Evolutionary conservation across 2,329 filamentous ascomycete genomes (phyloP).

Genomic region (Hortaea sp.): DNA sequence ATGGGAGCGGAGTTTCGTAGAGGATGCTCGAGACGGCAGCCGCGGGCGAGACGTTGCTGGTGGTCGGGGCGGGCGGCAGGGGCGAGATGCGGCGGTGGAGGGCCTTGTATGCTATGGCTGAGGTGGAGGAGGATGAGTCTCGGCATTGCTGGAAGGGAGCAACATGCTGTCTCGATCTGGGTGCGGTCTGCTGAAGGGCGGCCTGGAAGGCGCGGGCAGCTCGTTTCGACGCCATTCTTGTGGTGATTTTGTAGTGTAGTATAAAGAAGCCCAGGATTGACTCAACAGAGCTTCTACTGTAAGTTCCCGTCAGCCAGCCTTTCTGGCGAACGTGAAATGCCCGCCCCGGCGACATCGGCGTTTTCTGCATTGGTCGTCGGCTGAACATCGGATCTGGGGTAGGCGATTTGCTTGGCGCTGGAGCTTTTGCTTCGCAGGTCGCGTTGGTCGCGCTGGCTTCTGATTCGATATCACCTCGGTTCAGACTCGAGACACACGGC

Average conservation of each 20-base stretch:
- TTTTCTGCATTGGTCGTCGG: neutral
- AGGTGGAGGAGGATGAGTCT: slow-evolving; percentile 59
- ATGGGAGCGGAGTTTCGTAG: slow-evolving; percentile 89
- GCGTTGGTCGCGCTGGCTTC: neutral
- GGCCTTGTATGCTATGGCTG: slow-evolving; percentile 93
- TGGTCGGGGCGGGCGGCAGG: slow-evolving; percentile 63
- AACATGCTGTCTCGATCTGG: slow-evolving; percentile 13
- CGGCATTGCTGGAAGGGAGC: slow-evolving; percentile 6
- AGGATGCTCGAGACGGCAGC: slow-evolving; percentile 96
- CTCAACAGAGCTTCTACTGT: too few relatives aligned
- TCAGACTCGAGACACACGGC: neutral
- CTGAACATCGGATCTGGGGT: neutral
- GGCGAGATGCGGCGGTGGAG: slow-evolving; percentile 83
- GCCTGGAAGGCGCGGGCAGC: slow-evolving; percentile 16
- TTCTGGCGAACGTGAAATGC: too few relatives aligned
- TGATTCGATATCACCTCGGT: neutral
- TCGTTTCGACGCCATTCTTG: slow-evolving; percentile 19
- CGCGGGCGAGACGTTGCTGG: slow-evolving; percentile 70
- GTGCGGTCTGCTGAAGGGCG: slow-evolving; percentile 3
- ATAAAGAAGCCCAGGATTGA: too few relatives aligned
- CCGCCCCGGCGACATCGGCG: neutral
- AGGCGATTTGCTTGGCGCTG: neutral
- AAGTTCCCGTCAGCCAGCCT: too few relatives aligned
- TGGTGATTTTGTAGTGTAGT: too few relatives aligned
- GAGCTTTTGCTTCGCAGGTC: neutral